A percentile compares a stretch with the other conserved stretches of the same genome.
These are phyloP conservation scores for Alternaria solani DNA, from an alignment of 2,329 filamentous ascomycete genomes.

Conservation along the genomic window DNA sequence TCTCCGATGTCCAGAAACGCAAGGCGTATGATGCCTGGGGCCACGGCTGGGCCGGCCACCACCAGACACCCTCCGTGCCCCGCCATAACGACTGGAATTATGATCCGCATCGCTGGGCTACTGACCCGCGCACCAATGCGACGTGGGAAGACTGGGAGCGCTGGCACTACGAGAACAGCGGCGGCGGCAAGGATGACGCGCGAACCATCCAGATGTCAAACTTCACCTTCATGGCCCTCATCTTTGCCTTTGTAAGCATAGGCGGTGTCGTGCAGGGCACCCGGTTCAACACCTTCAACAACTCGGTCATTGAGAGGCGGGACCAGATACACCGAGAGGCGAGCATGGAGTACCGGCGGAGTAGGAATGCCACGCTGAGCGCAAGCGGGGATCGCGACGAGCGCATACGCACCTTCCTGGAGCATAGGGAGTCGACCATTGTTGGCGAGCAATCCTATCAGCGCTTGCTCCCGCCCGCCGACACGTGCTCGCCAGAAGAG, in stretches of 20 bases:
- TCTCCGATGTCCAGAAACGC: slow-evolving; percentile 81
- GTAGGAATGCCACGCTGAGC: slow-evolving; percentile 62
- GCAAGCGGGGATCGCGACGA: slow-evolving; percentile 52
- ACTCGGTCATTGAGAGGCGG: slow-evolving; percentile 70
- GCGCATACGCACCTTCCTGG: slow-evolving; percentile 79
- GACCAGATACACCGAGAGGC: slow-evolving; percentile 72
- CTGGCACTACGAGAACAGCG: slow-evolving; percentile 47
- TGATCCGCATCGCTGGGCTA: slow-evolving; percentile 44
- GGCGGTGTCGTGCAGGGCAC: slow-evolving; percentile 77
- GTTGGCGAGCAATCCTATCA: slow-evolving; percentile 56
- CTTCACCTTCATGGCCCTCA: slow-evolving; percentile 75
- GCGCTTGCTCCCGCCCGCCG: slow-evolving; percentile 55
- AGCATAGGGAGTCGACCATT: slow-evolving; percentile 55
- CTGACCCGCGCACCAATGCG: slow-evolving; percentile 72
- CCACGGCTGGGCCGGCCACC: slow-evolving; percentile 72
- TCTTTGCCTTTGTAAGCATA: slow-evolving; percentile 73
- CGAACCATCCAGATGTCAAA: slow-evolving; percentile 76
- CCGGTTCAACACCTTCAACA: slow-evolving; percentile 69
- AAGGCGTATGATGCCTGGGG: slow-evolving; percentile 83
- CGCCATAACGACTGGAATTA: slow-evolving; percentile 35
- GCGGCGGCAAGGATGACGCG: slow-evolving; percentile 46
- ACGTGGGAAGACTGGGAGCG: slow-evolving; percentile 99
- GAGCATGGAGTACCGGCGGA: slow-evolving; percentile 67
- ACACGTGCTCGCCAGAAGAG: slow-evolving; percentile 57
- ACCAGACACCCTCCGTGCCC: slow-evolving; percentile 29